Evolutionary conservation across 1,284 basidiomycete genomes (phyloP).

Genomic region (Earliella scabrosa): DNA sequence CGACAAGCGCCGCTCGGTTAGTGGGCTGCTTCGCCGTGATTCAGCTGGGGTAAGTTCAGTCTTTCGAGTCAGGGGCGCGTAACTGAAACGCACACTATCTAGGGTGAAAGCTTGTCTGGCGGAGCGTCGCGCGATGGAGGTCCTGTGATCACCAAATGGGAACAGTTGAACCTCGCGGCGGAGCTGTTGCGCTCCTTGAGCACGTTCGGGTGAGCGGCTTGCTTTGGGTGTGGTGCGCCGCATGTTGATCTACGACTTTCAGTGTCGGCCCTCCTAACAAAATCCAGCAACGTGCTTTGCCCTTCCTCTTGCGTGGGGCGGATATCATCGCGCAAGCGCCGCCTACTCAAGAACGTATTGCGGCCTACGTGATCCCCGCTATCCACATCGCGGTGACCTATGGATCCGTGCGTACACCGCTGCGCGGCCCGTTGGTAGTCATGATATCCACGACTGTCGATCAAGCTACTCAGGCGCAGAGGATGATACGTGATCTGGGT

Average conservation of each 20-base stretch:
- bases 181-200: constrained; percentile 89
- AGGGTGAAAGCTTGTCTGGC: constrained; percentile 57
- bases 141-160: constrained; percentile 95
- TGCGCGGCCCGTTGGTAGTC: constrained; percentile 84
- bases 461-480: constrained; percentile 97
- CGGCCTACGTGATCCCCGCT: constrained; percentile 94
- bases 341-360: constrained; percentile 97
- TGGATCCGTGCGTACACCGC: constrained; percentile 52
- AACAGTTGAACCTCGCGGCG: constrained; percentile 85
- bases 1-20: constrained; percentile 80
- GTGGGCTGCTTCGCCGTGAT: constrained; percentile 71
- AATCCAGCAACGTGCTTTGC: constrained; percentile 95
- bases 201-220: constrained; percentile 84
- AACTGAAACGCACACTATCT: constrained; percentile 7
- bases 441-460: constrained; percentile 98
- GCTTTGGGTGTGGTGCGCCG: constrained; percentile 8
- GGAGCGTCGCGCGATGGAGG: constrained; percentile 69
- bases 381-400: constrained; percentile 84
- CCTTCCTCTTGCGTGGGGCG: constrained; percentile 90
- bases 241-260: constrained; percentile 19
- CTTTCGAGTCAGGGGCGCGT: neutral
- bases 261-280: constrained; percentile 98
- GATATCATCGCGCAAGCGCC: constrained; percentile 99
- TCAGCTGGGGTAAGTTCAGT: constrained; percentile 65
- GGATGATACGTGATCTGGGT: constrained; percentile 95